Evolutionary conservation across 2,329 filamentous ascomycete genomes (phyloP).

Genomic region (Juglanconis sp.): DNA sequence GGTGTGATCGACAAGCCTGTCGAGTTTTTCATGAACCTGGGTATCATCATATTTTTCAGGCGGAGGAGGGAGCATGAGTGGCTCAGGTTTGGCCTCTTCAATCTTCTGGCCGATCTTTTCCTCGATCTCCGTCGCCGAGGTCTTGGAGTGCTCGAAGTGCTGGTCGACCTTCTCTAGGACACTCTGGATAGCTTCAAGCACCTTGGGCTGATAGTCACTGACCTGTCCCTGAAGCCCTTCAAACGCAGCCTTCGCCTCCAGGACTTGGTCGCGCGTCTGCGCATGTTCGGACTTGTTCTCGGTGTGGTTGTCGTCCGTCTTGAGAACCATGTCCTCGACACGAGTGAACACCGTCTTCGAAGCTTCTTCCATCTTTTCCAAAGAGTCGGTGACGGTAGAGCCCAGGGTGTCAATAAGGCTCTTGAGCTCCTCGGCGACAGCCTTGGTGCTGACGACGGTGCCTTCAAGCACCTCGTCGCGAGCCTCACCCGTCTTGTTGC

Average conservation of each 20-base stretch:
- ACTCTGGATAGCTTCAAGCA: slow-evolving; percentile 81
- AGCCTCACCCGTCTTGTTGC: slow-evolving; percentile 69
- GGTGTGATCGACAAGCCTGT: slow-evolving; percentile 60
- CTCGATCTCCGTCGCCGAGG: slow-evolving; percentile 53
- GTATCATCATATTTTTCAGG: slow-evolving; percentile 54
- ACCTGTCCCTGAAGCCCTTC: slow-evolving; percentile 76
- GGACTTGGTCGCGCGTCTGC: slow-evolving; percentile 76
- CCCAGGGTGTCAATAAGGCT: slow-evolving; percentile 82
- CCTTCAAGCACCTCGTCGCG: slow-evolving; percentile 71
- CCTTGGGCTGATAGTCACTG: slow-evolving; percentile 80
- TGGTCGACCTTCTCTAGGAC: slow-evolving; percentile 78
- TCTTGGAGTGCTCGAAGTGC: slow-evolving; percentile 85
- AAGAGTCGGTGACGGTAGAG: slow-evolving; percentile 72
- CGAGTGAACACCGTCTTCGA: slow-evolving; percentile 82
- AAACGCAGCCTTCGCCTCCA: slow-evolving; percentile 69
- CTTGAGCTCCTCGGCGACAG: slow-evolving; percentile 82
- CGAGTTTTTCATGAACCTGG: slow-evolving; percentile 26
- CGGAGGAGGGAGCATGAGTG: slow-evolving; percentile 55
- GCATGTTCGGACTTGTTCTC: slow-evolving; percentile 77
- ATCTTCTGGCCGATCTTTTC: slow-evolving; percentile 59
- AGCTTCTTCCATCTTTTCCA: slow-evolving; percentile 83
- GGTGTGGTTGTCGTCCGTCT: slow-evolving; percentile 71
- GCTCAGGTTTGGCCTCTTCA: slow-evolving; percentile 58
- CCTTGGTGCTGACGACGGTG: slow-evolving; percentile 71
- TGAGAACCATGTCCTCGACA: slow-evolving; percentile 74